phyloP scores from a whole-genome alignment of 2,329 filamentous ascomycete species.

The Colletotrichum lini region DNA sequence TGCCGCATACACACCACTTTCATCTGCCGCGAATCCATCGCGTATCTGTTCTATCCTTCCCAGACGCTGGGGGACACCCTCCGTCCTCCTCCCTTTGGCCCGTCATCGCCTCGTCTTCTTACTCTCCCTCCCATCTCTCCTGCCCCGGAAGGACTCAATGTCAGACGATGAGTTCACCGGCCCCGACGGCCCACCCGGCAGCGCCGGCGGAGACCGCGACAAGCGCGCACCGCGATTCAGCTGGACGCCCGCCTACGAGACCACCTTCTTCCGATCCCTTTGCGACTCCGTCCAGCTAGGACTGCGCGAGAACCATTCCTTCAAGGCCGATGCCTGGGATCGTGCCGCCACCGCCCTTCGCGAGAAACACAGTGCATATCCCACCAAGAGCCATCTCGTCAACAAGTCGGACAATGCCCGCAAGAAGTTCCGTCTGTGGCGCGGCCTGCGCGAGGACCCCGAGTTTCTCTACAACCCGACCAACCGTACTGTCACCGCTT shows the following conservation, averaged over 20 bases:
- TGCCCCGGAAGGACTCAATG: constrained; percentile 43
- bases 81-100: constrained; percentile 9
- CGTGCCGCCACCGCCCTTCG: constrained; percentile 68
- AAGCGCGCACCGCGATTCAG: constrained; percentile 68
- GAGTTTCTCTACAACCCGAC: constrained; percentile 69
- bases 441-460: constrained; percentile 70
- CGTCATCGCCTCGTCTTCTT: background rate
- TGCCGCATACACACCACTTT: constrained; percentile 8
- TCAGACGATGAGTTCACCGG: constrained; percentile 58
- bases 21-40: background rate
- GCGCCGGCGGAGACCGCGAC: constrained; percentile 41
- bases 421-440: constrained; percentile 74
- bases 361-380: constrained; percentile 69
- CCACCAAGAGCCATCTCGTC: constrained; percentile 73
- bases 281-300: constrained; percentile 72
- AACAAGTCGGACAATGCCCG: constrained; percentile 76
- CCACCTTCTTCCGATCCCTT: constrained; percentile 73
- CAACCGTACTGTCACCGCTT: constrained; percentile 67
- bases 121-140: constrained; percentile 38
- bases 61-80: constrained; percentile 16
- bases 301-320: constrained; percentile 71
- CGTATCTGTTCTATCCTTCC: constrained; percentile 3
- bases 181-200: constrained; percentile 34
- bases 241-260: constrained; percentile 72
- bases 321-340: constrained; percentile 74